Evolutionary conservation across 192 early-diverging fungal genomes (phyloP), one percentile per base, ranked within the genome.

Genomic region (Coemansia sp.): DNA sequence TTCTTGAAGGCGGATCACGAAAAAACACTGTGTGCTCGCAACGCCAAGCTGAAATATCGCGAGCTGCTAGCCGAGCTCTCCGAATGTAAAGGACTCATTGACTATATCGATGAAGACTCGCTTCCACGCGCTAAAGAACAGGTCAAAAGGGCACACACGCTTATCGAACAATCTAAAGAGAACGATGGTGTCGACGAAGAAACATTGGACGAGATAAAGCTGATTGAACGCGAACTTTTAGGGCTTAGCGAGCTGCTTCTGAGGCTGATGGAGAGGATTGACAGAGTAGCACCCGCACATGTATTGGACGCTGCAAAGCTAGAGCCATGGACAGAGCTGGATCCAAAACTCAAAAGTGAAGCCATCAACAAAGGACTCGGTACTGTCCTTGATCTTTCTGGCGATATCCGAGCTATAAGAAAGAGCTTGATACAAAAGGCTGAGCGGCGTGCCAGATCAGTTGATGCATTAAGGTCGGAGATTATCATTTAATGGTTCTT

Each of bases 251-350:
- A 76, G 58, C 61, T 73, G 51, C 34, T 82, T 20, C 51, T 72
- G 24, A 41, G 71, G 45, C 60, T 82, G 56, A 82, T 82, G 79
- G 74, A 82, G 64, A 70, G 56, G 43, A 73, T 82, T 38, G 79
- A 82, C 21, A 71, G 71, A 12, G 79, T 82, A 10, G 68, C 71
- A 35, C 79, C 79, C 6, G 79, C 79, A 36, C 60, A 68, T 55
- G 66, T 82, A n/a, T 41, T 82, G 43, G 71, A 76, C 1, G 79
- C 79, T 24, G 74, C 79, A n/a, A 62, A 68, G 55, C 21, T 82
- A 44, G 79, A 82, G 48, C 79, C 79, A 20, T 82, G 79, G 79
- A 66, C 79, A 5, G 79, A 82, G 46, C 71, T 73, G 2, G 79
- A 82, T 3, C 58, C 49, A 34, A 52, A 69, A 8, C 65, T 76